Evolutionary conservation across 257 asterid species (phyloP).

Genomic region (Handroanthus guayacan): DNA sequence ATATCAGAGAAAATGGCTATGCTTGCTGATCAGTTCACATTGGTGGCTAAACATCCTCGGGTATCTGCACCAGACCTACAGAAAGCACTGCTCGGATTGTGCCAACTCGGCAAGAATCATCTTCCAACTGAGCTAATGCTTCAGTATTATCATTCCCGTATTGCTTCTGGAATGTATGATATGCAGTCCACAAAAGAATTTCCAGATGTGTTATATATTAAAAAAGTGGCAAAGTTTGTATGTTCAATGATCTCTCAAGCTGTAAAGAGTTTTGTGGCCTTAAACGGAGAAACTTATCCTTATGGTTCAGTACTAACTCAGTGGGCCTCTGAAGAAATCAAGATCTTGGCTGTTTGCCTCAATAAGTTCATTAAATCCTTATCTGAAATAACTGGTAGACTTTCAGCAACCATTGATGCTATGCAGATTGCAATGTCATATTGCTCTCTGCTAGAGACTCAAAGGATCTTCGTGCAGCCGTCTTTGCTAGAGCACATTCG

Average conservation of each 20-base stretch:
- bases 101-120: constrained; percentile 57
- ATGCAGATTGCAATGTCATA: constrained; percentile 61
- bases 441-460: constrained; percentile 72
- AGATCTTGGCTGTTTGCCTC: constrained; percentile 48
- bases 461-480: constrained; percentile 50
- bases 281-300: constrained; percentile 57
- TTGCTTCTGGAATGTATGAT: constrained; percentile 46
- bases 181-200: constrained; percentile 47
- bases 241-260: constrained; percentile 81
- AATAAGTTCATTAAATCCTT: constrained; percentile 50
- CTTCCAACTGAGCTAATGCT: constrained; percentile 60
- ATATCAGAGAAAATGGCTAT: constrained; percentile 60
- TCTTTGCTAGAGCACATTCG: constrained; percentile 49
- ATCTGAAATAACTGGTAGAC: constrained; percentile 57
- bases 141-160: constrained; percentile 62
- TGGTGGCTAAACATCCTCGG: constrained; percentile 57
- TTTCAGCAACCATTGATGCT: constrained; percentile 55
- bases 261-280: constrained; percentile 55
- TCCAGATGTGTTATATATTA: constrained; percentile 41
- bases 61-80: constrained; percentile 74
- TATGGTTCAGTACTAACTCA: constrained; percentile 48
- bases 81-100: constrained; percentile 62
- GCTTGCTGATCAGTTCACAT: constrained; percentile 51
- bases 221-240: constrained; percentile 47
- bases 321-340: constrained; percentile 63